Conservation (phyloP, 306 rosid genomes). For the Luffa aegyptiaca region DNA sequence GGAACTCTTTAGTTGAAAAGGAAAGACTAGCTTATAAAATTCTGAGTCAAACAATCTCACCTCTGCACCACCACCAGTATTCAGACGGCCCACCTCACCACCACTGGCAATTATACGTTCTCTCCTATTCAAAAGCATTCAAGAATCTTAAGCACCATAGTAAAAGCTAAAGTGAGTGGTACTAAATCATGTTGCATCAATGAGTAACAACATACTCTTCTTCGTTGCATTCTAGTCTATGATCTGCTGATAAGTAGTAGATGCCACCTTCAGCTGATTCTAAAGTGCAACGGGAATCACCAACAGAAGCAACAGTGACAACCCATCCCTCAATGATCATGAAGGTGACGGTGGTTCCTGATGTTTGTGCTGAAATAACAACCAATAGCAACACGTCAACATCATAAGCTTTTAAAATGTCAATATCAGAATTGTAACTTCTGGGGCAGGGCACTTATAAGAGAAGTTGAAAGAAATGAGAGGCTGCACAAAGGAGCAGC, state of each 20-base stretch:
- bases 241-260: conserved; percentile 92
- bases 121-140: conserved; percentile 48
- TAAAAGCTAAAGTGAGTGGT: neutral
- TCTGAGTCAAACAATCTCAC: conserved; percentile 22
- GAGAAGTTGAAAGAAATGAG: neutral
- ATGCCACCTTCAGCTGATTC: conserved; percentile 88
- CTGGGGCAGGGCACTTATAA: neutral
- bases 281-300: conserved; percentile 91
- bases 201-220: conserved; percentile 66
- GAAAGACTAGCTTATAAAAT: neutral
- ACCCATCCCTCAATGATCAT: conserved; percentile 97
- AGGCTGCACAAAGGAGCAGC: neutral
- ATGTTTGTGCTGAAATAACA: conserved; percentile 53
- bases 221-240: conserved; percentile 85
- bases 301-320: conserved; percentile 95
- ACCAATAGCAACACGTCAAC: conserved; percentile 2
- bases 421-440: neutral
- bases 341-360: conserved; percentile 97
- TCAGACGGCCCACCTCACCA: conserved; percentile 96
- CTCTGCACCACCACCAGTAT: conserved; percentile 99
- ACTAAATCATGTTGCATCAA: neutral
- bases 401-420: neutral
- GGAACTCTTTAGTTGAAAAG: neutral
- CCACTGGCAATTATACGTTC: conserved; percentile 83
- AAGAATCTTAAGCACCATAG: conserved; percentile 8